These are phyloP conservation scores for Rhodotorula sp. DNA, from an alignment of 1,284 basidiomycete genomes.

Conservation along the genomic window DNA sequence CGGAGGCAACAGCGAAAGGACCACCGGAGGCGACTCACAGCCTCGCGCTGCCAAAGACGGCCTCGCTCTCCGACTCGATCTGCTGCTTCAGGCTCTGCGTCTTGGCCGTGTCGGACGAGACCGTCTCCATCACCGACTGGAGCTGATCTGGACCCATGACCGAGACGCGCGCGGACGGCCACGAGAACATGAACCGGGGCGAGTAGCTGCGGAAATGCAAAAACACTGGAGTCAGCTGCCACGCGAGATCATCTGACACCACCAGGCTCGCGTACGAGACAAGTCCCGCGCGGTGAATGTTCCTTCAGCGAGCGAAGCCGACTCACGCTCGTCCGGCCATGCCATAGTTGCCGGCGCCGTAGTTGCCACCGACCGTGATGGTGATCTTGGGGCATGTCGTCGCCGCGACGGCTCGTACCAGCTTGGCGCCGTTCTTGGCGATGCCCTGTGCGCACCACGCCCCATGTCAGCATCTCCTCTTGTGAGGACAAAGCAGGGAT, in stretches of 20 bases:
- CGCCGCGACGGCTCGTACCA: slow-evolving; percentile 93
- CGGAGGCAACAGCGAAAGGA: background rate
- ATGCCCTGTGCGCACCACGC: slow-evolving; percentile 68
- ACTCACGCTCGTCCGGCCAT: slow-evolving; percentile 44
- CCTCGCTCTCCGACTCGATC: slow-evolving; percentile 82
- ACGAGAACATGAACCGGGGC: slow-evolving; percentile 94
- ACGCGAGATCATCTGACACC: background rate
- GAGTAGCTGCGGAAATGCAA: slow-evolving; percentile 63
- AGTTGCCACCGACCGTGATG: slow-evolving; percentile 82
- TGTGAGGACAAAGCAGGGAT: background rate
- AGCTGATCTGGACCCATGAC: slow-evolving; percentile 93
- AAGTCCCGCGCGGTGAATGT: no score
- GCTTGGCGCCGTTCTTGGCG: slow-evolving; percentile 95
- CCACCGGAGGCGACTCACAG: slow-evolving; percentile 58
- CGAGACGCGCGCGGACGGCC: slow-evolving; percentile 94
- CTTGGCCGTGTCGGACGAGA: slow-evolving; percentile 77
- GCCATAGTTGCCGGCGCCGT: slow-evolving; percentile 83
- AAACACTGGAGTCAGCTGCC: background rate
- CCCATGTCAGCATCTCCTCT: background rate
- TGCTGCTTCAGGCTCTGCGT: slow-evolving; percentile 69
- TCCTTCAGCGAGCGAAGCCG: no score
- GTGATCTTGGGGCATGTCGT: slow-evolving; percentile 90
- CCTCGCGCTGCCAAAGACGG: slow-evolving; percentile 80
- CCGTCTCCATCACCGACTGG: slow-evolving; percentile 84
- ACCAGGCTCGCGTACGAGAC: no score